Evolutionary conservation across 1,139 yeast species (phyloP), one percentile per base, ranked within the genome.

Genomic region (Yamadazyma membranifaciens): DNA sequence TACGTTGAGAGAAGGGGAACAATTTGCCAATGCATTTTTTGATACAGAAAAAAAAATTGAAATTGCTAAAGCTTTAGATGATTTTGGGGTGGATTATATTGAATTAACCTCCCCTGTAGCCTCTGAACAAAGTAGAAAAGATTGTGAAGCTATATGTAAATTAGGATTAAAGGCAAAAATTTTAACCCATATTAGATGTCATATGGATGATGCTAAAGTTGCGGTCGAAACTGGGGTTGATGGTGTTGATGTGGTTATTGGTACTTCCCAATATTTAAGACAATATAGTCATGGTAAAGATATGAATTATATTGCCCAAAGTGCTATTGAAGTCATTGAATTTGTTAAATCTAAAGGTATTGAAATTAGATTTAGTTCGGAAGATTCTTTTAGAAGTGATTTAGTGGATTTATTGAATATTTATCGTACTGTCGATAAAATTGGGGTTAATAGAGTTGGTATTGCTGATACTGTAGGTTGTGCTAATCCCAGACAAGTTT

Each of bases 401-500:
- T 71, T 77, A 55, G 81, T 75, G 34, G 82, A 77, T 51, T 67
- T 77, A 51, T 66, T 77, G 50, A 76, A 77, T 52, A 77, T 77
- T 41, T 77, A 77, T 60, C 71, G 74, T 54, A 73, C 80, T 15
- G 81, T 77, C 38, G 80, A 75, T 59, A 76, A 77, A 53, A 73
- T 77, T 41, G 82, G 82, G 35, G 82, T 77, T 40, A 72, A 77
- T 57, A 66, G 82, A 59, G 80, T 77, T 38, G 82, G 82, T 51
- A 76, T 77, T 56, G 82, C 82, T 39, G 82, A 77, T 58, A 77
- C 82, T 25, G 81, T 77, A 35, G 82, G 82, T 38, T 76, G 82
- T 57, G 82, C 81, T 39, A 75, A 77, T 56, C 81, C 81, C 41
- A 68, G 81, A 60, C 82, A 77, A 56, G 82, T 77, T 37, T 77